These are phyloP conservation scores for Stephanocyclus meneghinianus DNA, from an alignment of 352 stramenopile species.

Conservation along the genomic window DNA sequence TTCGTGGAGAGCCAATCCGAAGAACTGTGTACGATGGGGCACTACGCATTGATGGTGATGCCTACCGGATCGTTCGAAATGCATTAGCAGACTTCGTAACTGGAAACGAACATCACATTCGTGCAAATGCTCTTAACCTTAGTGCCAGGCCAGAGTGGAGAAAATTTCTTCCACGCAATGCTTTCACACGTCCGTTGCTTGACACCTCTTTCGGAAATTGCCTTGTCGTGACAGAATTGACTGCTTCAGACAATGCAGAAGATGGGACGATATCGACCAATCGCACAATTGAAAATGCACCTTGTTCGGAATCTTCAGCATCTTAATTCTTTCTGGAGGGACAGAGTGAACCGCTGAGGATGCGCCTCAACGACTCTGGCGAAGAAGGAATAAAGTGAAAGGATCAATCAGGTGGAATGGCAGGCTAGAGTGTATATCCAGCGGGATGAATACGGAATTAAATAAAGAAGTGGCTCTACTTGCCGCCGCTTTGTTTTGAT, in stretches of 20 bases:
- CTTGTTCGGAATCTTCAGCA: too few species aligned
- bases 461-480: too few species aligned
- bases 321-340: too few species aligned
- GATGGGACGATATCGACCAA: constrained; percentile 4
- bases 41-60: constrained; percentile 55
- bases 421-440: too few species aligned
- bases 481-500: too few species aligned
- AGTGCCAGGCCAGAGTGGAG: constrained; percentile 38
- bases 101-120: not conserved
- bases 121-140: constrained; percentile 11
- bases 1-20: constrained; percentile 54
- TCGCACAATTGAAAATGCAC: too few species aligned
- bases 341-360: too few species aligned
- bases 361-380: too few species aligned
- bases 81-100: constrained; percentile 35
- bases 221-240: constrained; percentile 45
- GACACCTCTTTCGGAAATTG: constrained; percentile 9
- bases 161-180: constrained; percentile 32
- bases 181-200: constrained; percentile 38
- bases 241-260: not conserved
- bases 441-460: too few species aligned
- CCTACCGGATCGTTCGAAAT: constrained; percentile 50
- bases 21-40: constrained; percentile 70
- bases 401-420: too few species aligned
- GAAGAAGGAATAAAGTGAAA: too few species aligned